Base-by-base conservation (phyloP, 495 filamentous ascomycete species). In the Hypoxylon rickii region DNA sequence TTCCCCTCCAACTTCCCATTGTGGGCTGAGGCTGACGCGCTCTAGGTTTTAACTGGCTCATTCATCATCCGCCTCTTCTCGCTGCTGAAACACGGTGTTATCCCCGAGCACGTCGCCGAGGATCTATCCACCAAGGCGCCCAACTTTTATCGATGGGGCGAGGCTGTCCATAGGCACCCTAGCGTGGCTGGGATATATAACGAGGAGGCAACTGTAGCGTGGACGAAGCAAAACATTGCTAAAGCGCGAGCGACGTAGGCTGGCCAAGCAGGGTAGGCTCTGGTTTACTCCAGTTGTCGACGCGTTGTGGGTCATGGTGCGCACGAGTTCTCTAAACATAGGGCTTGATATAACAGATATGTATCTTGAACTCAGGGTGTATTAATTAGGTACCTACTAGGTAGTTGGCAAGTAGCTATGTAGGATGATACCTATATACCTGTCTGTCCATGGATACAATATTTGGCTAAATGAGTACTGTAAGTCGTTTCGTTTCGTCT, bases 161-260 rank as follows among this genome's bases (percentile, higher is more conserved):
- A 83, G 48, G 83, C 82, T 10, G 82, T 89, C 1, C 56, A 76
- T 8, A 71, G 69, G 36, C 81, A 89, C 43, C 80, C 85, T 51
- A 91, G 84, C 66, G 87, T 92, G 16, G 83, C 71, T 1, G 79
- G 72, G 33, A 88, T 90, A 58, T 94, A 68, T 46, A 70, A 90
- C 33, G 80, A 78, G 56, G 46, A 73, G 24, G 21, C 6, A 2
- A 51, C 72, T 18, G 59, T 73, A 0, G 55, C 58, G 47, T 51
- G 44, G 11, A 71, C 69, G 6, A 73, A 72, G 61, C 50, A 45
- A 26, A 70, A 67, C 44, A 12, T 76, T 17, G 72, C 63, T 16
- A 75, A 74, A 61, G 15, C 24, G 20, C 57, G 51, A 21, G 57
- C 44, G 6, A 37, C 49, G 34, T 60, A 34, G 26, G 16, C 33